These are phyloP conservation scores for Penicillium angulare DNA, from an alignment of 495 filamentous ascomycete genomes.

Conservation along the genomic window DNA sequence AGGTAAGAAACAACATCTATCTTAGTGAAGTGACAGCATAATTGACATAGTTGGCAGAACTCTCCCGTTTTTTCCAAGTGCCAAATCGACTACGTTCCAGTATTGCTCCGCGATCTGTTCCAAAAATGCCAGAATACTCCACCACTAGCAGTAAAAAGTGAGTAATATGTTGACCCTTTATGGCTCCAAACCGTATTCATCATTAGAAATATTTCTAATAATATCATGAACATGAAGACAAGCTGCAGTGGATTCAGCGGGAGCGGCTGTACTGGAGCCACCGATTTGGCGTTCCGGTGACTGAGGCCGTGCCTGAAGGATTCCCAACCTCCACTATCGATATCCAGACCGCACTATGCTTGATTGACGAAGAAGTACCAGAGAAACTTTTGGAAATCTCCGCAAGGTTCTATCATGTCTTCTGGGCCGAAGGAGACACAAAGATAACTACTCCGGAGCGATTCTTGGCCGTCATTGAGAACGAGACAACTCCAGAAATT, in stretches of 20 bases:
- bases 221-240: conserved; percentile 11
- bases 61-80: conserved; percentile 18
- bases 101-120: conserved; percentile 12
- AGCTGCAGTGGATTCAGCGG: conserved; percentile 16
- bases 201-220: too few species aligned
- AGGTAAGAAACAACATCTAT: neutral
- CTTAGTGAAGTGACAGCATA: neutral
- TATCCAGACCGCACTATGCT: conserved; percentile 9
- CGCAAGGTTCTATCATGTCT: conserved; percentile 5
- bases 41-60: conserved; percentile 4
- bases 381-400: conserved; percentile 6
- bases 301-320: conserved; percentile 14
- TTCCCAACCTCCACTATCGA: conserved; percentile 19
- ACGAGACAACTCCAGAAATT: neutral
- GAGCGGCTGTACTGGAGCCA: conserved; percentile 20
- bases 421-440: conserved; percentile 14
- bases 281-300: conserved; percentile 18
- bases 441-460: neutral
- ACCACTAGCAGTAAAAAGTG: conserved; percentile 19
- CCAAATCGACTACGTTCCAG: conserved; percentile 17
- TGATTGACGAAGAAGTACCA: neutral
- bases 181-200: neutral
- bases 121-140: conserved; percentile 16
- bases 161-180: too few species aligned
- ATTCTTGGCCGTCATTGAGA: conserved; percentile 4